A percentile compares a stretch with the other conserved stretches of the same genome.
phyloP scores from a whole-genome alignment of 2,329 filamentous ascomycete species.

The Fusarium sp. region DNA sequence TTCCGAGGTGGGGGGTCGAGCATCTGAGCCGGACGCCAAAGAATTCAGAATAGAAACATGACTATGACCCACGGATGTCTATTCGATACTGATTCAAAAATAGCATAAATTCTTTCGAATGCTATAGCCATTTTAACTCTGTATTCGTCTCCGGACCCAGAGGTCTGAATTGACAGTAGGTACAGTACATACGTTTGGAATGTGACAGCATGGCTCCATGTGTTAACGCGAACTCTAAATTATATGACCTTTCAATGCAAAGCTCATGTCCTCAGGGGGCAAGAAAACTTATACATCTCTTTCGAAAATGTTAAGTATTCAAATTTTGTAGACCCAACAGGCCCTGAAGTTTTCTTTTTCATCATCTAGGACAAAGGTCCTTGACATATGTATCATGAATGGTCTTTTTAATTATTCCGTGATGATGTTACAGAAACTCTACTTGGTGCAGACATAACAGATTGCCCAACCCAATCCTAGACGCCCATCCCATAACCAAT shows the following conservation, averaged over 20 bases:
- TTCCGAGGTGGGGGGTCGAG: constrained; percentile 32
- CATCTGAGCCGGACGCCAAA: no score
- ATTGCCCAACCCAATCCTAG: constrained; percentile 34
- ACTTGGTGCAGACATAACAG: constrained; percentile 31
- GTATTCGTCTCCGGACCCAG: background rate
- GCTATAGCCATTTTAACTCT: background rate
- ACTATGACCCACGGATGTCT: background rate
- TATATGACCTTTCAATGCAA: background rate
- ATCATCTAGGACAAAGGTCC: no score
- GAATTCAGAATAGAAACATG: background rate
- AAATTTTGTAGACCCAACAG: background rate
- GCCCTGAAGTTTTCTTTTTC: background rate
- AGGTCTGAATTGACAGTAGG: background rate
- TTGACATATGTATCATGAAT: background rate
- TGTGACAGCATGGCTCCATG: constrained; percentile 8
- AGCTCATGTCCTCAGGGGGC: background rate
- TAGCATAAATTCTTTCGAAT: background rate
- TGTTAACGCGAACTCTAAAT: background rate
- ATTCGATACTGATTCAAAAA: background rate
- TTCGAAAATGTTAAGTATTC: background rate
- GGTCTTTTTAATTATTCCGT: constrained; percentile 7
- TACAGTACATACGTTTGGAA: background rate
- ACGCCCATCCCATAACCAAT: constrained; percentile 31
- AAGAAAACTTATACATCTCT: background rate
- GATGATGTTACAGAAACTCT: constrained; percentile 32